A percentile compares a stretch with the other conserved stretches of the same genome.
These are phyloP conservation scores for Escallonia rubra DNA, from an alignment of 129 eudicot species.

Conservation along the genomic window DNA sequence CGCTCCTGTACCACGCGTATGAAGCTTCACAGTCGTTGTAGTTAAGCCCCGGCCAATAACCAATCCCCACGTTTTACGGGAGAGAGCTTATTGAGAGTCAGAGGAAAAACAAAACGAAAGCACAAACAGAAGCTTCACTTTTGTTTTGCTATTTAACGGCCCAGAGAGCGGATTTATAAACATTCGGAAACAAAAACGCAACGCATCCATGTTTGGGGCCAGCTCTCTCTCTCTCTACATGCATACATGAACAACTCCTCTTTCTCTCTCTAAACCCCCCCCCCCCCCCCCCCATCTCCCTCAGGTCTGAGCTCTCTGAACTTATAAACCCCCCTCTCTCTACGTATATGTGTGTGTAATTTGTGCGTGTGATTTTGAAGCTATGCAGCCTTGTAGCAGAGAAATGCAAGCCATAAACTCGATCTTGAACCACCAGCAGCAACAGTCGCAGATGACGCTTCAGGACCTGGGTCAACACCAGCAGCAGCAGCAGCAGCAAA, in stretches of 20 bases:
- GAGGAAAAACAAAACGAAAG: neutral
- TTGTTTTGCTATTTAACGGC: constrained; percentile 3
- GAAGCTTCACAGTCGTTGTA: too few species aligned
- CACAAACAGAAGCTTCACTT: constrained; percentile 5
- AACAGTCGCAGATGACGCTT: constrained; percentile 26
- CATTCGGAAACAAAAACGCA: neutral
- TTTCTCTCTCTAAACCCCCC: neutral
- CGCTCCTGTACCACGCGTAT: neutral
- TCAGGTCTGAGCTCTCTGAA: neutral
- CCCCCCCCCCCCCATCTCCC: neutral
- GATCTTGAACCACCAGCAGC: constrained; percentile 10
- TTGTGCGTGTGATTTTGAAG: neutral
- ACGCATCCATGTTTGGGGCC: neutral
- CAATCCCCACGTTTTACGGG: constrained; percentile 23
- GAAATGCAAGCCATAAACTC: constrained; percentile 27
- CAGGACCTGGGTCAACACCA: constrained; percentile 31
- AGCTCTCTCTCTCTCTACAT: neutral
- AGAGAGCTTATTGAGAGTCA: constrained; percentile 2
- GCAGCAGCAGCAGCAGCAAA: neutral
- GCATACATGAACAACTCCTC: neutral
- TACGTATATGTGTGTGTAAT: neutral
- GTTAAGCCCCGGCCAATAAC: constrained; percentile 10
- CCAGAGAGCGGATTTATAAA: neutral
- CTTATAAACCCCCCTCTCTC: neutral
- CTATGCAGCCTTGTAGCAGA: constrained; percentile 24